A percentile compares a stretch with the other conserved stretches of the same genome.
Conservation (phyloP, 2,329 filamentous ascomycete species). For the Fusarium nanum region DNA sequence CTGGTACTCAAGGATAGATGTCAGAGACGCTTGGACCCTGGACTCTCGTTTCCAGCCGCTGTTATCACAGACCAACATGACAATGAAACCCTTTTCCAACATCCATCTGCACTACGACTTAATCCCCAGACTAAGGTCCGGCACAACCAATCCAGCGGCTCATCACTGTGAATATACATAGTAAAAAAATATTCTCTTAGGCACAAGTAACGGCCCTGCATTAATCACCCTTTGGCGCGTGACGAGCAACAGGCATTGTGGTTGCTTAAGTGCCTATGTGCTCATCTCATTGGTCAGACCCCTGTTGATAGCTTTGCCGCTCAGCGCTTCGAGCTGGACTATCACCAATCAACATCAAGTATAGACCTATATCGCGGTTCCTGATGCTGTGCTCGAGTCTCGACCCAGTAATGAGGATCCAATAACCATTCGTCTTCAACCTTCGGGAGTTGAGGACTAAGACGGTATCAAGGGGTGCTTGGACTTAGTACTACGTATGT, state of each 20-base stretch:
- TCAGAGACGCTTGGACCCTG: constrained; percentile 27
- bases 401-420: constrained; percentile 29
- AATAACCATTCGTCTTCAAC: constrained; percentile 36
- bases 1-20: constrained; percentile 8
- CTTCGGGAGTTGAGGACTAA: constrained; percentile 30
- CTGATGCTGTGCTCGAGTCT: constrained; percentile 34
- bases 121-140: constrained; percentile 20
- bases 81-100: constrained; percentile 40
- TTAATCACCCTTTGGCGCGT: constrained; percentile 44
- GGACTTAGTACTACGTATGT: constrained; percentile 23
- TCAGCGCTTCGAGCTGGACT: constrained; percentile 47
- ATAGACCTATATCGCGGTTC: constrained; percentile 23
- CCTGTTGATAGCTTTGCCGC: constrained; percentile 35
- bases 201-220: constrained; percentile 38
- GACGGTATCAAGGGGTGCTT: constrained; percentile 29
- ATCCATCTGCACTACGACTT: constrained; percentile 29
- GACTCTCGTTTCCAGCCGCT: constrained; percentile 16
- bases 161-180: constrained; percentile 30
- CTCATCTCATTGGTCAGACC: constrained; percentile 45
- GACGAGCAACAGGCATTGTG: constrained; percentile 31
- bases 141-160: constrained; percentile 38
- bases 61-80: constrained; percentile 15
- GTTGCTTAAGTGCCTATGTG: constrained; percentile 8
- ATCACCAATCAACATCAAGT: constrained; percentile 46
- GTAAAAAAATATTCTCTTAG: constrained; percentile 18